Percentiles rank a stretch among this genome's conserved stretches.
These are phyloP conservation scores for Thymus mandschuricus DNA, from an alignment of 257 asterid species.

Conservation along the genomic window DNA sequence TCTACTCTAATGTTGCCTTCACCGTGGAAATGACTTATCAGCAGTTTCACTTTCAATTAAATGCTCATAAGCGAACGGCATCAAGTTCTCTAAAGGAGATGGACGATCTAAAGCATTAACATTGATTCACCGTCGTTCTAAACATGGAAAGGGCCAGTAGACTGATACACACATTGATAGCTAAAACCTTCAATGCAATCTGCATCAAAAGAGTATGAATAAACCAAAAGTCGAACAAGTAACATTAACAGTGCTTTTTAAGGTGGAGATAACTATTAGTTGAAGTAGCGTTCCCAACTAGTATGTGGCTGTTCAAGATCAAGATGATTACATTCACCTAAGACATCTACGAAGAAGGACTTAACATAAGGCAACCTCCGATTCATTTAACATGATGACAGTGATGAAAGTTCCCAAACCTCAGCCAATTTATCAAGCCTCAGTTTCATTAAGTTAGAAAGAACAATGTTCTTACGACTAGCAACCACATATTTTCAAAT, in stretches of 20 bases:
- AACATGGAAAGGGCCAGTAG: background rate
- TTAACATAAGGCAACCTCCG: background rate
- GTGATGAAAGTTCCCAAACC: background rate
- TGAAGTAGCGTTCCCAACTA: background rate
- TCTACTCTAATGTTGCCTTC: conserved; percentile 8
- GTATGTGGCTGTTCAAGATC: background rate
- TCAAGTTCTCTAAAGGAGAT: background rate
- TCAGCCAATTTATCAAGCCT: background rate
- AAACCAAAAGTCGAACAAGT: background rate
- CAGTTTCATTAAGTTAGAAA: background rate
- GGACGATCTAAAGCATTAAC: background rate
- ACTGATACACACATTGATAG: conserved; percentile 3
- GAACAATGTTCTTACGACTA: background rate
- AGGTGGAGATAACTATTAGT: conserved; percentile 4
- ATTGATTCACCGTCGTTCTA: background rate
- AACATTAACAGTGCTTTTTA: background rate
- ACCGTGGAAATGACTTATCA: background rate
- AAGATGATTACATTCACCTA: conserved; percentile 6
- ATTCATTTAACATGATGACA: background rate
- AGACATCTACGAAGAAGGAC: background rate
- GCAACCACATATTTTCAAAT: background rate
- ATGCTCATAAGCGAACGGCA: background rate
- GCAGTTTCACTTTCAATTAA: background rate
- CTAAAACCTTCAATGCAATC: background rate
- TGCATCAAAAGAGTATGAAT: background rate